These are phyloP conservation scores for Syncephalis fuscata DNA, from an alignment of 371 early-diverging fungal species.

Conservation along the genomic window DNA sequence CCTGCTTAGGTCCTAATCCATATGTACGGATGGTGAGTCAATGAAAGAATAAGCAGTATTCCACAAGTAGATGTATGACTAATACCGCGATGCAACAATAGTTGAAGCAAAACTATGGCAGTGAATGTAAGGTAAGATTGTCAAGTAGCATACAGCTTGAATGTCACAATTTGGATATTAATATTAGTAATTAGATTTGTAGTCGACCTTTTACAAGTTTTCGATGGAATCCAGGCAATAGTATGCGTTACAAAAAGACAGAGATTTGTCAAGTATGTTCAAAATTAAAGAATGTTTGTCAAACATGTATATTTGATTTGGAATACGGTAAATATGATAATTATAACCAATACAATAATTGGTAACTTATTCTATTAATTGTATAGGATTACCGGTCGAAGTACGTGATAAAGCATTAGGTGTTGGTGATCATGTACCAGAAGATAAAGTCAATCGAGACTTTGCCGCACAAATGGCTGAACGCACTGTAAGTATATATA, in stretches of 20 bases:
- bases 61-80: background rate
- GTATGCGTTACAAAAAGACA: constrained; percentile 91
- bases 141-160: background rate
- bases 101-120: constrained; percentile 67
- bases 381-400: constrained; percentile 65
- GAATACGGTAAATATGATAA: constrained; percentile 48
- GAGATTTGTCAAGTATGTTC: constrained; percentile 95
- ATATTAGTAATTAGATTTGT: constrained; percentile 41
- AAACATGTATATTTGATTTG: constrained; percentile 90
- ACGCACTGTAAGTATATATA: constrained; percentile 31
- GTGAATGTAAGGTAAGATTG: constrained; percentile 77
- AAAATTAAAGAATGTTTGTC: constrained; percentile 94
- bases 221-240: constrained; percentile 89
- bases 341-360: background rate
- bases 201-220: constrained; percentile 90
- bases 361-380: background rate
- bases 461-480: constrained; percentile 77
- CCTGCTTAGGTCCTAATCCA: constrained; percentile 93
- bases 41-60: background rate
- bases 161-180: background rate
- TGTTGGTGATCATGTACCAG: constrained; percentile 55
- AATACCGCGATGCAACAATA: constrained; percentile 9
- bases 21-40: constrained; percentile 84
- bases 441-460: constrained; percentile 73
- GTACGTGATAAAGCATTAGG: constrained; percentile 80